Evolutionary conservation across 2,329 filamentous ascomycete species (phyloP), one percentile per base, ranked within the genome.

Genomic region (Nemania diffusa): DNA sequence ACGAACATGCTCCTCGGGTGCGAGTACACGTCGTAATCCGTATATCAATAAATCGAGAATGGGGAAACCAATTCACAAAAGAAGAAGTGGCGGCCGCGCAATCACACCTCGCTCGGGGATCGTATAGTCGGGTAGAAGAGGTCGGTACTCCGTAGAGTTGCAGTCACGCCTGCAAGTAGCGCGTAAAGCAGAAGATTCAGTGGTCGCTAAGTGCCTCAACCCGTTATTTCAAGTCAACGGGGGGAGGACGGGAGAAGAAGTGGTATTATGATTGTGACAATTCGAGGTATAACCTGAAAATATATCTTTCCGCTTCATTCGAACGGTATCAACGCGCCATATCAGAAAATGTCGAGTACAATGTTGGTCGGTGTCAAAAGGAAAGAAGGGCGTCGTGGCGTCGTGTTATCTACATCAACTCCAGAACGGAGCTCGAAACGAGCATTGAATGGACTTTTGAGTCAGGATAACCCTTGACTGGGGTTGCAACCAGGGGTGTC

Each of bases 401-500:
- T 84, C 82, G 80, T 83, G 79, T 79, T 81, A 77, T 78, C 76
- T 78, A 81, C 80, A 79, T 78, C 79, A 75, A 77, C 75, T 78
- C 73, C 76, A 72, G 53, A 74, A 57, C 53, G 78, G 78, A 82
- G 82, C 80, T 80, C 79, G 69, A 77, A 75, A 76, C 77, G 71
- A 76, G 75, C 77, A 78, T 75, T 76, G 76, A 76, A 75, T 75
- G 76, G 76, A 79, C 79, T n/a, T 80, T 79, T 80, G 79, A 73
- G 76, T 76, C 73, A 72, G 74, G 77, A 76, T 75, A 75, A 74
- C 65, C 66, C 68, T 72, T 69, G 65, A 69, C 59, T 65, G 57
- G 11, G 40, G 24, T 42, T 62, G 44, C 13, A 32, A 51, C 46
- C 62, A 53, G 55, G 52, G 24, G 40, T 57, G 37, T 48, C 67